Percentiles rank a stretch among this genome's conserved stretches.
These are phyloP conservation scores for Fusarium guadeloupense DNA, from an alignment of 2,329 filamentous ascomycete genomes.

Conservation along the genomic window DNA sequence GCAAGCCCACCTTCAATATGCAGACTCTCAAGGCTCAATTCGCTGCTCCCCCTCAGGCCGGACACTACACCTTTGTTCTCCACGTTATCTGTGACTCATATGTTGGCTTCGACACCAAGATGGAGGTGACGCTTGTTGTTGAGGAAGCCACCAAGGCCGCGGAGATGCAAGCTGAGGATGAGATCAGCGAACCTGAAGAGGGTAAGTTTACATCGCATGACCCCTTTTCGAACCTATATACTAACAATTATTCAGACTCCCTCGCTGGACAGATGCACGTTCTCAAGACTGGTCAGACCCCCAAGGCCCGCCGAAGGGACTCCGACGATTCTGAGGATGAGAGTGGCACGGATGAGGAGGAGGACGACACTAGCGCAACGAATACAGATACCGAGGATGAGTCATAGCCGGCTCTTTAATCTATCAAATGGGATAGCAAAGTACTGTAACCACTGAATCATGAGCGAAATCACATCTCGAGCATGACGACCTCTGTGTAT, in stretches of 20 bases:
- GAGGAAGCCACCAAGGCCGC: constrained; percentile 89
- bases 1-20: constrained; percentile 91
- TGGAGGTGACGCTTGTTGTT: constrained; percentile 88
- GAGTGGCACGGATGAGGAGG: constrained; percentile 79
- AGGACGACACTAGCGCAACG: constrained; percentile 72
- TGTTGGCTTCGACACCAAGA: constrained; percentile 90
- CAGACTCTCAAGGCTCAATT: constrained; percentile 98
- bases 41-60: constrained; percentile 89
- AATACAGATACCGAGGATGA: constrained; percentile 75
- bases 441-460: constrained; percentile 16
- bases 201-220: constrained; percentile 65
- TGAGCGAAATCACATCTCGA: constrained; percentile 3
- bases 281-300: constrained; percentile 75
- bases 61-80: constrained; percentile 94
- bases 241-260: constrained; percentile 69
- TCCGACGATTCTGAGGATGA: constrained; percentile 77
- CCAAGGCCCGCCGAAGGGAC: constrained; percentile 66
- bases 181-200: constrained; percentile 98
- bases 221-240: not conserved
- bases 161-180: constrained; percentile 84
- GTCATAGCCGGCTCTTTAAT: constrained; percentile 50
- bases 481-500: constrained; percentile 28
- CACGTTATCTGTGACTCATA: constrained; percentile 95
- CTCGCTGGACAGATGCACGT: constrained; percentile 91
- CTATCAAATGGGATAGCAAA: constrained; percentile 5